phyloP scores from a whole-genome alignment of 106 monocot genomes.

The Ottelia alismoides region DNA sequence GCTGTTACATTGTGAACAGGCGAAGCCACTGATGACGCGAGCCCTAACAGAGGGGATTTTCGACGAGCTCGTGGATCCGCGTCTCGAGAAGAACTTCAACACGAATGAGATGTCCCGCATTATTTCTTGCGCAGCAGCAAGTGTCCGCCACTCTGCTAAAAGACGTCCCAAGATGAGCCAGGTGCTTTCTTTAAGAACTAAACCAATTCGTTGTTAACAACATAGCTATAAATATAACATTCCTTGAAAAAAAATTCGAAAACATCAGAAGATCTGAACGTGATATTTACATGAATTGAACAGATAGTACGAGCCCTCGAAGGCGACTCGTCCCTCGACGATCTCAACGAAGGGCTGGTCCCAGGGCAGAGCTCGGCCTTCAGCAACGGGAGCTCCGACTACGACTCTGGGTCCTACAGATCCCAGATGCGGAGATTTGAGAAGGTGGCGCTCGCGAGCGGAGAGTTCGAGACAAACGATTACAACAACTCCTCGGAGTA shows the following conservation, averaged over 20 bases:
- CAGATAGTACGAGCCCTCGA: conserved; percentile 16
- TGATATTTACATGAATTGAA: no score
- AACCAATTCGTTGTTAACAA: no score
- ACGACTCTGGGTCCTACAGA: conserved; percentile 9
- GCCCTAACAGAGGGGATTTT: conserved; percentile 46
- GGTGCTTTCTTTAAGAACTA: no score
- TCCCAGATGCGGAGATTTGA: conserved; percentile 9
- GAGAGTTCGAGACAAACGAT: conserved; percentile 17
- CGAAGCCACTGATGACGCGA: conserved; percentile 30
- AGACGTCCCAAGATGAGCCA: conserved; percentile 93
- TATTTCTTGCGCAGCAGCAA: conserved; percentile 49
- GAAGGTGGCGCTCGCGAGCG: conserved; percentile 4
- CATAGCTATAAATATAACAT: no score
- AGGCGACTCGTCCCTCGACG: conserved; percentile 17
- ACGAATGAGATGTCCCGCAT: conserved; percentile 56
- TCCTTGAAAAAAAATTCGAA: no score
- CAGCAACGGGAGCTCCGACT: no score
- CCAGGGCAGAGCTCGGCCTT: conserved; percentile 6
- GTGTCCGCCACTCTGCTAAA: conserved; percentile 67
- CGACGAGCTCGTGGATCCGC: conserved; percentile 62
- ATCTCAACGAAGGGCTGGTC: conserved; percentile 9
- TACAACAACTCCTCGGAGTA: conserved; percentile 15
- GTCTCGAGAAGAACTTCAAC: conserved; percentile 39
- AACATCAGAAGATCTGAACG: no score
- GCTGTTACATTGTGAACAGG: conserved; percentile 1